A percentile compares a stretch with the other conserved stretches of the same genome.
These are phyloP conservation scores for Magnusiomyces suaveolens DNA, from an alignment of 1,139 yeast genomes.

Conservation along the genomic window DNA sequence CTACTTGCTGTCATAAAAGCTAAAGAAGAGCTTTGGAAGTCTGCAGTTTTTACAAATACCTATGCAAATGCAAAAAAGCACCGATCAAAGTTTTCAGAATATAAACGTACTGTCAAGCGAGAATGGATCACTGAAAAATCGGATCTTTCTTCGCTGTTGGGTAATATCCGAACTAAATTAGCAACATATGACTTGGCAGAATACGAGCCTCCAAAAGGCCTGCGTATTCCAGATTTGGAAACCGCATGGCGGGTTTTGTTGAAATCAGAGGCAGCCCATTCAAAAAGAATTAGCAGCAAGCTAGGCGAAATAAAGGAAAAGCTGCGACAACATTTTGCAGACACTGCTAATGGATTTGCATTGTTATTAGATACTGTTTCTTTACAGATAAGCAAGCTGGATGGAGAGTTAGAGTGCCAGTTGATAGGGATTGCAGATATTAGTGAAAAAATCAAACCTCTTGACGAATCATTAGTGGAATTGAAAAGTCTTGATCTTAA, in stretches of 20 bases:
- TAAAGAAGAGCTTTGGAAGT: constrained; percentile 23
- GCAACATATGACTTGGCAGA: constrained; percentile 33
- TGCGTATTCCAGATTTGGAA: constrained; percentile 29
- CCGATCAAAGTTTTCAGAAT: constrained; percentile 24
- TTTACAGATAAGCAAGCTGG: constrained; percentile 28
- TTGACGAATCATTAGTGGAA: constrained; percentile 24
- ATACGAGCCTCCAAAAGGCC: constrained; percentile 32
- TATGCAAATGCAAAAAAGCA: constrained; percentile 31
- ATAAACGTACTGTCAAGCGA: constrained; percentile 31
- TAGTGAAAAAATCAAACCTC: constrained; percentile 30
- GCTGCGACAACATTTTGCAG: constrained; percentile 40
- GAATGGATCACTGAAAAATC: constrained; percentile 35
- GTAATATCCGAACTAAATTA: constrained; percentile 34
- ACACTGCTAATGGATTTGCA: constrained; percentile 34
- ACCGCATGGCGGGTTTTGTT: constrained; percentile 30
- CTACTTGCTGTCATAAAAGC: constrained; percentile 25
- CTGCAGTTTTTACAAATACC: constrained; percentile 25
- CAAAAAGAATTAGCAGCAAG: constrained; percentile 30
- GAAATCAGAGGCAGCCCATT: constrained; percentile 29
- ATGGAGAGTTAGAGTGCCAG: constrained; percentile 35
- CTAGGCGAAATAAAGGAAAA: constrained; percentile 35
- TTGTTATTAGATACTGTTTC: constrained; percentile 29
- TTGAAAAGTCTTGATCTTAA: constrained; percentile 26
- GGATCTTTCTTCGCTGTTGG: constrained; percentile 32
- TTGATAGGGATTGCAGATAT: constrained; percentile 28